Conservation (phyloP, 768 basidiomycete genomes). For the Mycena epipterygia region DNA sequence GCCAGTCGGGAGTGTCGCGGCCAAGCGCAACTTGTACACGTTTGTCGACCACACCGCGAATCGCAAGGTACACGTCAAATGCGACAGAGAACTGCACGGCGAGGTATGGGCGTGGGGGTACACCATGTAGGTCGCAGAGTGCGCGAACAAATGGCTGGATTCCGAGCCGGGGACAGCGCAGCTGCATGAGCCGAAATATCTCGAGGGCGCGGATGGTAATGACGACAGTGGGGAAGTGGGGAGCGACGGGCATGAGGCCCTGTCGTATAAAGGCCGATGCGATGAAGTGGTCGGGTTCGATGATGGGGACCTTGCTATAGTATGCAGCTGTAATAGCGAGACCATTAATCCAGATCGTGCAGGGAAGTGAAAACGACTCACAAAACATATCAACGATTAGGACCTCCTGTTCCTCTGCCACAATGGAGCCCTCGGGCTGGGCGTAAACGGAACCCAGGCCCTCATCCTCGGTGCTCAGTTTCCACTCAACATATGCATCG, state of each 20-base stretch:
- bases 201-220: too few relatives aligned
- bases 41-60: too few relatives aligned
- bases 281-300: too few relatives aligned
- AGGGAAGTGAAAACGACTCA: too few relatives aligned
- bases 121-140: slow-evolving; percentile 36
- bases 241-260: too few relatives aligned
- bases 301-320: too few relatives aligned
- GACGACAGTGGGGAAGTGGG: too few relatives aligned
- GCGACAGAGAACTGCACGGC: slow-evolving; percentile 39
- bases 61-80: slow-evolving; percentile 2
- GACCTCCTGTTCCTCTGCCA: neutral
- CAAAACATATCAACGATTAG: neutral
- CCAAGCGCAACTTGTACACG: neutral
- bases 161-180: slow-evolving; percentile 35
- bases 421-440: neutral
- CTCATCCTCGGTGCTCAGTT: neutral
- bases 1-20: neutral
- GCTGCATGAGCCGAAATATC: too few relatives aligned
- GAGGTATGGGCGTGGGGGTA: neutral
- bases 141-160: slow-evolving; percentile 39
- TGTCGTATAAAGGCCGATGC: slow-evolving; percentile 1
- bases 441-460: too few relatives aligned
- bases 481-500: neutral
- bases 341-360: too few relatives aligned
- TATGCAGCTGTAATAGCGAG: too few relatives aligned